phyloP scores from a whole-genome alignment of 2,329 filamentous ascomycete genomes.

The Fusarium temperatum region DNA sequence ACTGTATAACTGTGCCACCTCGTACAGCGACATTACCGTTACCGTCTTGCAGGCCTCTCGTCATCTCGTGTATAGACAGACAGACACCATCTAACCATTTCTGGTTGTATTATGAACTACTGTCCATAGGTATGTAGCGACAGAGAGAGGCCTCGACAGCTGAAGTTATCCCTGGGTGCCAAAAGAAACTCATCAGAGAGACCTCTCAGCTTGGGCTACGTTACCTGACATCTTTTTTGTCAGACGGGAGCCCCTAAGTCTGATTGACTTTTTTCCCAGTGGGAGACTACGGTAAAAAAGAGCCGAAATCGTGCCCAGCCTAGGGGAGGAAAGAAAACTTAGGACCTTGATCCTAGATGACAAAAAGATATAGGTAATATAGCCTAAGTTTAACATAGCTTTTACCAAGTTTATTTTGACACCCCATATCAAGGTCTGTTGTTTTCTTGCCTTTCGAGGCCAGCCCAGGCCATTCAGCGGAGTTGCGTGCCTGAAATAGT shows the following conservation, averaged over 20 bases:
- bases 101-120: background rate
- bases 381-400: too few species aligned
- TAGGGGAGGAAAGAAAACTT: background rate
- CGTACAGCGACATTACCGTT: conserved; percentile 7
- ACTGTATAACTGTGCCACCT: conserved; percentile 1
- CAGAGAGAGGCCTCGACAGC: background rate
- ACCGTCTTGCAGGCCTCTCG: background rate
- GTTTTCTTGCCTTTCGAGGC: too few species aligned
- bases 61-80: background rate
- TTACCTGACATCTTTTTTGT: background rate
- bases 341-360: too few species aligned
- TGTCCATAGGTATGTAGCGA: background rate
- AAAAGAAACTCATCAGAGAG: background rate
- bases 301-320: background rate
- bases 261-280: conserved; percentile 2
- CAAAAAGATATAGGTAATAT: too few species aligned
- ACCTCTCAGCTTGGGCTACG: background rate
- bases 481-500: conserved; percentile 30
- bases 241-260: background rate
- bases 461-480: conserved; percentile 15
- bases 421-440: too few species aligned
- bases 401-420: too few species aligned
- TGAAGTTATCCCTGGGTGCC: background rate
- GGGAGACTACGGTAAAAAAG: background rate
- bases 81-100: background rate